Evolutionary conservation across 768 basidiomycete genomes (phyloP).

Genomic region (Favolaschia claudopus): DNA sequence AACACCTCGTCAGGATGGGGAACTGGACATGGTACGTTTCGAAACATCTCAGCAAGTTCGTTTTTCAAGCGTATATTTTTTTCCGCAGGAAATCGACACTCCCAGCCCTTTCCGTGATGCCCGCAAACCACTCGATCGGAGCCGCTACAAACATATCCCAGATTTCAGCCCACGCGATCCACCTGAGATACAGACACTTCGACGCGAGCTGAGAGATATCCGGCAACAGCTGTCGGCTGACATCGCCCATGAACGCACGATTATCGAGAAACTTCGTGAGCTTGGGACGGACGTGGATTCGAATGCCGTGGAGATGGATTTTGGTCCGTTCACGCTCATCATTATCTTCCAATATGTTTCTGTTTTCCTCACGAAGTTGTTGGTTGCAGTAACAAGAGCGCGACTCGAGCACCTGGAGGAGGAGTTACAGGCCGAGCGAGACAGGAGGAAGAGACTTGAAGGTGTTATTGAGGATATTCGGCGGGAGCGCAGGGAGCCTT

Average conservation of each 20-base stretch:
- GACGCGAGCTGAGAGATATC: constrained; percentile 37
- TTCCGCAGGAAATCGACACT: constrained; percentile 4
- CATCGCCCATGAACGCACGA: constrained; percentile 30
- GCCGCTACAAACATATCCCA: no score
- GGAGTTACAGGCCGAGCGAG: constrained; percentile 16
- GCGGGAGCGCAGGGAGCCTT: constrained; percentile 42
- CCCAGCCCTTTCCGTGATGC: background rate
- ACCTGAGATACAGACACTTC: constrained; percentile 19
- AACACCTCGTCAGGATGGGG: background rate
- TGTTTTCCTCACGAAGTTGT: background rate
- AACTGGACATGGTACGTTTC: no score
- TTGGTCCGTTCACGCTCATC: constrained; percentile 2
- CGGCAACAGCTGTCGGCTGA: constrained; percentile 32
- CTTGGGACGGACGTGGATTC: background rate
- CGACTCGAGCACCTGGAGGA: constrained; percentile 14
- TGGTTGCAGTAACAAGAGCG: constrained; percentile 8
- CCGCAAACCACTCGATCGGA: background rate
- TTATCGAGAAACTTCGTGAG: constrained; percentile 31
- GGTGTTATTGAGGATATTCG: constrained; percentile 38
- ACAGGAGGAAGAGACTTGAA: constrained; percentile 35
- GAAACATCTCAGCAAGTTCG: no score
- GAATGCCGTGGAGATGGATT: background rate
- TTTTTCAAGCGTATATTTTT: no score
- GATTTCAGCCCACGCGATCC: background rate
- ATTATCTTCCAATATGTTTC: background rate